These are phyloP conservation scores for Platanthera zijinensis DNA, from an alignment of 106 monocot genomes.

Conservation along the genomic window DNA sequence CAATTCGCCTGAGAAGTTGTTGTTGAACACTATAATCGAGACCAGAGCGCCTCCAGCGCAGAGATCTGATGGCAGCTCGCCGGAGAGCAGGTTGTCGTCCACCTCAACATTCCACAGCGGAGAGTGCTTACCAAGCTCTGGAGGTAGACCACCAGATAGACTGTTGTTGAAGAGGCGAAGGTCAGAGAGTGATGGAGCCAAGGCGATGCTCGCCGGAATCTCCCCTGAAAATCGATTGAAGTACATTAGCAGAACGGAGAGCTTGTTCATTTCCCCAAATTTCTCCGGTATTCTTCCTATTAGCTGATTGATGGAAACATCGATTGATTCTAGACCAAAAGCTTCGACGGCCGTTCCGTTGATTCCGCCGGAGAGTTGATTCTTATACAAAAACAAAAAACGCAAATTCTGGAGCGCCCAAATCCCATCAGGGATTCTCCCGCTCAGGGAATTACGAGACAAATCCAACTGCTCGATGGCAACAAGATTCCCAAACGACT, in stretches of 20 bases:
- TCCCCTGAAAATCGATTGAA: slow-evolving; percentile 35
- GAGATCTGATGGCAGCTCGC: slow-evolving; percentile 30
- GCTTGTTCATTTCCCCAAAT: slow-evolving; percentile 29
- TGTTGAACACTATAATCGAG: slow-evolving; percentile 35
- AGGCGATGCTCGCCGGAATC: slow-evolving; percentile 34
- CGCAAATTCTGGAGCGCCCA: slow-evolving; percentile 31
- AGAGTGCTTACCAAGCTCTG: slow-evolving; percentile 42
- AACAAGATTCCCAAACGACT: slow-evolving; percentile 14
- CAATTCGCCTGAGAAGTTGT: slow-evolving; percentile 48
- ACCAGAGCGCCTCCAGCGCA: slow-evolving; percentile 22
- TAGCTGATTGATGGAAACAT: slow-evolving; percentile 42
- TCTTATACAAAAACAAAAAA: slow-evolving; percentile 15
- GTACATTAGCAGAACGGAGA: slow-evolving; percentile 23
- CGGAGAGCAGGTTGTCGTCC: slow-evolving; percentile 27
- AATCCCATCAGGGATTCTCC: slow-evolving; percentile 32
- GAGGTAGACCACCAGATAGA: slow-evolving; percentile 32
- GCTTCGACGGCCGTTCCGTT: slow-evolving; percentile 16
- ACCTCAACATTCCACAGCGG: slow-evolving; percentile 42
- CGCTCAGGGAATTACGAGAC: slow-evolving; percentile 25
- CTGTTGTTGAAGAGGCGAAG: slow-evolving; percentile 33
- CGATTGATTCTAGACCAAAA: slow-evolving; percentile 18
- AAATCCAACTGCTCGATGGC: slow-evolving; percentile 22
- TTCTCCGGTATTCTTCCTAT: slow-evolving; percentile 36
- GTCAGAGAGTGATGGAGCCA: slow-evolving; percentile 23
- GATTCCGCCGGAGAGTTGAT: slow-evolving; percentile 30